phyloP scores from a whole-genome alignment of 1,139 yeast genomes.

The Zygotorulaspora mrakii region DNA sequence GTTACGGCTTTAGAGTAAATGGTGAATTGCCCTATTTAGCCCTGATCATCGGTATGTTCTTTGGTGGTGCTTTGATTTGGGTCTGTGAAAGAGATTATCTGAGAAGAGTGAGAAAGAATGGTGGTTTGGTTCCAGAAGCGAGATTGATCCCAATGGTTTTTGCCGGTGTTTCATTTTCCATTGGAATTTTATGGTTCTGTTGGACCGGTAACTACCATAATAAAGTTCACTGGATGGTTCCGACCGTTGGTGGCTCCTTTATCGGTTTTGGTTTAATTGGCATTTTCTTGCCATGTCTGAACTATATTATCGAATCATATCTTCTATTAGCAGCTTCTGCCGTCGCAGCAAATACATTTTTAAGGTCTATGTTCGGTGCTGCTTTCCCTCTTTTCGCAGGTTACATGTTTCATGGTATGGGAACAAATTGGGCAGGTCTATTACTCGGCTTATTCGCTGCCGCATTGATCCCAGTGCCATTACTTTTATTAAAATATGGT shows the following conservation, averaged over 20 bases:
- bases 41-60: slow-evolving; percentile 55
- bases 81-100: slow-evolving; percentile 40
- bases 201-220: slow-evolving; percentile 78
- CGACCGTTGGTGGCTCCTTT: slow-evolving; percentile 66
- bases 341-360: slow-evolving; percentile 78
- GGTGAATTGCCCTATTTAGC: slow-evolving; percentile 61
- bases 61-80: slow-evolving; percentile 51
- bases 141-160: slow-evolving; percentile 71
- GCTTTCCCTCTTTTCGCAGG: slow-evolving; percentile 76
- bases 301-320: slow-evolving; percentile 78
- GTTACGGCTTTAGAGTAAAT: slow-evolving; percentile 47
- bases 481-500: slow-evolving; percentile 57
- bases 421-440: slow-evolving; percentile 80
- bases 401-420: slow-evolving; percentile 70
- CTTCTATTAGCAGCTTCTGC: slow-evolving; percentile 84
- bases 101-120: slow-evolving; percentile 43
- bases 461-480: slow-evolving; percentile 63
- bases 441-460: slow-evolving; percentile 66
- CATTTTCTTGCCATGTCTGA: slow-evolving; percentile 73
- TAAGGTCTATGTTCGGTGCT: slow-evolving; percentile 64
- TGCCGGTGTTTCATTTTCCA: slow-evolving; percentile 65
- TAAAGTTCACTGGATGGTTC: slow-evolving; percentile 78
- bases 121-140: slow-evolving; percentile 69
- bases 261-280: slow-evolving; percentile 73
- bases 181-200: slow-evolving; percentile 79